phyloP scores from a whole-genome alignment of 2,329 filamentous ascomycete genomes.

The Sarocladium brachiariae region DNA sequence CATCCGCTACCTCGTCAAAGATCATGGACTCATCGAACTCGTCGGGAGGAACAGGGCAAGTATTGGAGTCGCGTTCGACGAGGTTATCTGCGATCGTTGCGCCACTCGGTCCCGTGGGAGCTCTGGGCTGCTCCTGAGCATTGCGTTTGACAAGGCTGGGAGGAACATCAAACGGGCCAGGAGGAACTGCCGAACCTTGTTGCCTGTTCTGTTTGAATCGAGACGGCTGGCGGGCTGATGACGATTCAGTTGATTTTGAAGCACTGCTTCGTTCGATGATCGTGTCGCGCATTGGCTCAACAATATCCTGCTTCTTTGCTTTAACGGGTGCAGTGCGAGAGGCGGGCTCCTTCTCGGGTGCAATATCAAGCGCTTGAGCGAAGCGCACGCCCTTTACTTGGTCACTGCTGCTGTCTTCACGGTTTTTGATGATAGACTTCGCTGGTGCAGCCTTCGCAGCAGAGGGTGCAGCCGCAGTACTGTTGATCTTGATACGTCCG shows the following conservation, averaged over 20 bases:
- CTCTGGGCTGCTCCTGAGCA: constrained; percentile 28
- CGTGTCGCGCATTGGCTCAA: constrained; percentile 47
- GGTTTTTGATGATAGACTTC: constrained; percentile 29
- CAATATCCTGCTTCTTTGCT: constrained; percentile 23
- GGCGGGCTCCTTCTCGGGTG: constrained; percentile 27
- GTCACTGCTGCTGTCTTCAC: constrained; percentile 14
- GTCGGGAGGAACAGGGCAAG: constrained; percentile 38
- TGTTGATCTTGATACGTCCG: constrained; percentile 47
- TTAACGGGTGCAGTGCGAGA: constrained; percentile 13
- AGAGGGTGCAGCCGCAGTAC: constrained; percentile 12
- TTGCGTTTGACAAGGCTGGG: constrained; percentile 31
- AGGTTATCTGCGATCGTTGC: constrained; percentile 53
- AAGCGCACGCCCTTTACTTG: constrained; percentile 70
- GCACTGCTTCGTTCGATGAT: constrained; percentile 34
- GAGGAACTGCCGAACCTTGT: constrained; percentile 19
- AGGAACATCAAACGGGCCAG: constrained; percentile 39
- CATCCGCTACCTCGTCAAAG: constrained; percentile 69
- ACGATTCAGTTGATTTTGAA: constrained; percentile 18
- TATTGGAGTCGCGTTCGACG: constrained; percentile 43
- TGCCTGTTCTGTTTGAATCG: constrained; percentile 43
- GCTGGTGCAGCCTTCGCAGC: constrained; percentile 18
- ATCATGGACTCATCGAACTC: constrained; percentile 65
- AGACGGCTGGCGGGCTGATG: constrained; percentile 35
- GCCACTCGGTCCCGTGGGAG: constrained; percentile 44
- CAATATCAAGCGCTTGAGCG: constrained; percentile 66